Percentiles rank a stretch among this genome's conserved stretches.
Conservation (phyloP, 176 grass and related monocot genomes). For the Stipa capillata region DNA sequence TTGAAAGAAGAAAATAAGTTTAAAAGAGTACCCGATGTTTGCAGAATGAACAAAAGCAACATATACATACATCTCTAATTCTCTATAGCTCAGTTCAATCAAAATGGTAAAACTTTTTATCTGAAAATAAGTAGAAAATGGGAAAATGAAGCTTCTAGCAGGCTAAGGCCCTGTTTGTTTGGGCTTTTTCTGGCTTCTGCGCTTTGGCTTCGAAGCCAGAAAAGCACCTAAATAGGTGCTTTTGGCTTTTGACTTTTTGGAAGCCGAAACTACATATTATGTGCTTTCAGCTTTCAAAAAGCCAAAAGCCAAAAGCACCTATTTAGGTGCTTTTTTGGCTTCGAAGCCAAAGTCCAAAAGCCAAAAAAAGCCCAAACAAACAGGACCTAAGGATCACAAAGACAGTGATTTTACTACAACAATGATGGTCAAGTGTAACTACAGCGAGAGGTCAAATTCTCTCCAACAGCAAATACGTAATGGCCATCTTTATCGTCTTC, state of each 20-base stretch:
- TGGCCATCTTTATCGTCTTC: slow-evolving; percentile 98
- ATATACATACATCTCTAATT: not conserved
- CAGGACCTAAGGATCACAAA: slow-evolving; percentile 30
- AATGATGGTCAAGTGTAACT: slow-evolving; percentile 76
- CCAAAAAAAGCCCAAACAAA: no score
- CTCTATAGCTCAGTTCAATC: not conserved
- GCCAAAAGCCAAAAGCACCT: no score
- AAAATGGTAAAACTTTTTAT: not conserved
- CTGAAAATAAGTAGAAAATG: not conserved
- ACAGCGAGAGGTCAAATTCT: slow-evolving; percentile 96
- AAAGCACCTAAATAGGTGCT: no score
- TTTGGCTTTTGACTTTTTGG: no score
- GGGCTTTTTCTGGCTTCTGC: no score
- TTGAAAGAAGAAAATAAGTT: not conserved
- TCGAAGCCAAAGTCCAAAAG: no score
- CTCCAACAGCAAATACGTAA: slow-evolving; percentile 88
- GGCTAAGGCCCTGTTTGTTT: no score
- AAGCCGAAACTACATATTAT: no score
- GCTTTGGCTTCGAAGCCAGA: no score
- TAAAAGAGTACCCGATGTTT: not conserved
- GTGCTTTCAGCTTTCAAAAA: no score
- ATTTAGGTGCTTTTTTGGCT: no score
- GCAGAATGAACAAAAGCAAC: not conserved
- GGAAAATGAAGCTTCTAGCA: slow-evolving; percentile 12
- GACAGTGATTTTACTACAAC: slow-evolving; percentile 37